These are phyloP conservation scores for Boletus rubescentipes DNA, from an alignment of 768 basidiomycete genomes.

Conservation along the genomic window DNA sequence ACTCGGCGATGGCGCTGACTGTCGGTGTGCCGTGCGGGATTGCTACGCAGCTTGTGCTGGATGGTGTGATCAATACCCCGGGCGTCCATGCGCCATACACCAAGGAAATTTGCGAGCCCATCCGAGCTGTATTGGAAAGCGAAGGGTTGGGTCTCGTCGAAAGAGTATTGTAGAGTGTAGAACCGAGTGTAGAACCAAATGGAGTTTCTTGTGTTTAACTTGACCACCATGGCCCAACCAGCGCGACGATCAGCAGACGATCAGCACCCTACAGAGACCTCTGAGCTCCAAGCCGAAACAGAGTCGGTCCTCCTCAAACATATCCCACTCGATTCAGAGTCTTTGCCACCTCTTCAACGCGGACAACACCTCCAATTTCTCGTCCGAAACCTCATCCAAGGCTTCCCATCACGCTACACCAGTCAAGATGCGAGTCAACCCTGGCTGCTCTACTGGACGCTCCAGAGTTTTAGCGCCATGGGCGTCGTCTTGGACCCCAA, in stretches of 20 bases:
- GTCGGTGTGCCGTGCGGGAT: slow-evolving; percentile 96
- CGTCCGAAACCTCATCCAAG: slow-evolving; percentile 66
- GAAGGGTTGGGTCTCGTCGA: slow-evolving; percentile 78
- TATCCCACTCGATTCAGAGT: slow-evolving; percentile 35
- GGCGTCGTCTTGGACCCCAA: slow-evolving; percentile 77
- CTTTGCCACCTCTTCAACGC: slow-evolving; percentile 49
- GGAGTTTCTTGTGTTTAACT: neutral
- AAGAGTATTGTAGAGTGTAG: slow-evolving; percentile 49
- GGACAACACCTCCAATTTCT: slow-evolving; percentile 76
- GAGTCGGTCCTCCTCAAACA: slow-evolving; percentile 63
- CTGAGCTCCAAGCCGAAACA: slow-evolving; percentile 58
- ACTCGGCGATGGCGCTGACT: slow-evolving; percentile 88
- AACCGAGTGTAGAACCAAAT: neutral
- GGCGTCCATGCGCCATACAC: slow-evolving; percentile 88
- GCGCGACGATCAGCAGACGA: slow-evolving; percentile 51
- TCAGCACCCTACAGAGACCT: slow-evolving; percentile 62
- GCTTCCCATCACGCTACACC: slow-evolving; percentile 76
- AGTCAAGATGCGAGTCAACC: slow-evolving; percentile 93
- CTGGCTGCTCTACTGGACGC: slow-evolving; percentile 92
- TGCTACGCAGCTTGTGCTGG: slow-evolving; percentile 87
- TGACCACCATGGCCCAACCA: slow-evolving; percentile 22
- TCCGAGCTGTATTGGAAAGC: slow-evolving; percentile 62
- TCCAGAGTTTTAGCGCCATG: slow-evolving; percentile 79
- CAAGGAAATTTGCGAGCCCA: slow-evolving; percentile 78
- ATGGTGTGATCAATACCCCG: slow-evolving; percentile 73